phyloP scores from a whole-genome alignment of 73 alveolate genomes.

The Effrenium voratum region DNA sequence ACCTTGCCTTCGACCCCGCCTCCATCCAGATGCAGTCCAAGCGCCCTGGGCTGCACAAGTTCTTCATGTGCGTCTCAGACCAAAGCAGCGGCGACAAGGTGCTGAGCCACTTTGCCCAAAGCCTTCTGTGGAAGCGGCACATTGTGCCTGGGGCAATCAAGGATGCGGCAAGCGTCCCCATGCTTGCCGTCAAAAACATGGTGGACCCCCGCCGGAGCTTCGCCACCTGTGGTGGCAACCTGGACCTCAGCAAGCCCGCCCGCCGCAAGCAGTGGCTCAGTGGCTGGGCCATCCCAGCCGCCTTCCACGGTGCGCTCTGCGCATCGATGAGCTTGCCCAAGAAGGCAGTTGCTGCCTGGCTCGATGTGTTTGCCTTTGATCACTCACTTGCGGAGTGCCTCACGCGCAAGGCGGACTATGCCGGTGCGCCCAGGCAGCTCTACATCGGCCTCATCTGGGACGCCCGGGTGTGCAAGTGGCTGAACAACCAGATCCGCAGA shows the following conservation, averaged over 20 bases:
- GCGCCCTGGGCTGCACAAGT: conserved; percentile 7
- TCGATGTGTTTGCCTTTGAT: conserved; percentile 11
- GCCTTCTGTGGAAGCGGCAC: neutral
- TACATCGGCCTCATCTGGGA: neutral
- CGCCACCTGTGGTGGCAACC: neutral
- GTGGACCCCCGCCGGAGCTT: conserved; percentile 10
- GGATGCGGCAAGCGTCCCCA: neutral
- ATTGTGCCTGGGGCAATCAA: neutral
- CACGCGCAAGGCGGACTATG: neutral
- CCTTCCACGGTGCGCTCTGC: neutral
- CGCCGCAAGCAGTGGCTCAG: neutral
- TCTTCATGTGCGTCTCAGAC: neutral
- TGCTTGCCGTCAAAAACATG: neutral
- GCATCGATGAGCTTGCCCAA: neutral
- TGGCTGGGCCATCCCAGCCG: neutral
- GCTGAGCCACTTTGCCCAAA: neutral
- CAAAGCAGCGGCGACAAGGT: neutral
- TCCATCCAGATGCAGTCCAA: neutral
- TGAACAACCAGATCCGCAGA: neutral
- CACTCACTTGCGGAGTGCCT: neutral
- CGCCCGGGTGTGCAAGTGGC: neutral
- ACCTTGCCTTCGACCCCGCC: neutral
- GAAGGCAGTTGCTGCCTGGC: neutral
- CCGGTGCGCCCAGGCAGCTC: neutral
- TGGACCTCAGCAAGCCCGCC: neutral